phyloP scores from a whole-genome alignment of 352 stramenopile genomes.

The Elongisporangium undulatum region DNA sequence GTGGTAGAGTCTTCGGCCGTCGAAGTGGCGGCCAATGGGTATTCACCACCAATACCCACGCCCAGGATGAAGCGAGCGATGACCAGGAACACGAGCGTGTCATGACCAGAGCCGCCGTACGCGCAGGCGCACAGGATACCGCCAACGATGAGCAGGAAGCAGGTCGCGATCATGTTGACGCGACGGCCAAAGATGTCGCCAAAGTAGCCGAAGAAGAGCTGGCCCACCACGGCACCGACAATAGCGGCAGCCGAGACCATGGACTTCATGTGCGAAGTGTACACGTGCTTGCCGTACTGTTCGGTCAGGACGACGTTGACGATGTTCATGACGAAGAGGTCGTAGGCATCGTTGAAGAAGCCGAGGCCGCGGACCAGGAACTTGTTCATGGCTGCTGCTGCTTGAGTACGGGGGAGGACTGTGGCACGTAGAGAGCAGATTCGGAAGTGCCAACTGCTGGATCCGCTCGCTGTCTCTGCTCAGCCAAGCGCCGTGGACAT shows the following conservation, averaged over 20 bases:
- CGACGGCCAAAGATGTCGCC: slow-evolving; percentile 57
- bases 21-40: slow-evolving; percentile 26
- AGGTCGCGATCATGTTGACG: slow-evolving; percentile 69
- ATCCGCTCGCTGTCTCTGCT: not conserved
- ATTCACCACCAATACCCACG: slow-evolving; percentile 56
- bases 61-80: slow-evolving; percentile 51
- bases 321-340: slow-evolving; percentile 83
- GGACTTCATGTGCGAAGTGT: slow-evolving; percentile 59
- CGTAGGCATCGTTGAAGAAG: slow-evolving; percentile 79
- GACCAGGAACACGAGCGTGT: slow-evolving; percentile 65
- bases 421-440: slow-evolving; percentile 13
- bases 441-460: slow-evolving; percentile 9
- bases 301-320: slow-evolving; percentile 77
- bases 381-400: slow-evolving; percentile 35
- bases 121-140: slow-evolving; percentile 56
- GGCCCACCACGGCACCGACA: slow-evolving; percentile 53
- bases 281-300: slow-evolving; percentile 54
- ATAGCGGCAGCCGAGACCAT: slow-evolving; percentile 49
- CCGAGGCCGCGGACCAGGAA: slow-evolving; percentile 65
- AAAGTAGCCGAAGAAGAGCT: slow-evolving; percentile 55
- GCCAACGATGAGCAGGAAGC: slow-evolving; percentile 58
- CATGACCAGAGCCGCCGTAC: slow-evolving; percentile 28
- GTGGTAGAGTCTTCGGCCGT: slow-evolving; percentile 29
- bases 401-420: not conserved
- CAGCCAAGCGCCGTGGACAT: not conserved